These are phyloP conservation scores for Lodderomyces pseudojiufengensis DNA, from an alignment of 1,139 yeast genomes.

Conservation along the genomic window DNA sequence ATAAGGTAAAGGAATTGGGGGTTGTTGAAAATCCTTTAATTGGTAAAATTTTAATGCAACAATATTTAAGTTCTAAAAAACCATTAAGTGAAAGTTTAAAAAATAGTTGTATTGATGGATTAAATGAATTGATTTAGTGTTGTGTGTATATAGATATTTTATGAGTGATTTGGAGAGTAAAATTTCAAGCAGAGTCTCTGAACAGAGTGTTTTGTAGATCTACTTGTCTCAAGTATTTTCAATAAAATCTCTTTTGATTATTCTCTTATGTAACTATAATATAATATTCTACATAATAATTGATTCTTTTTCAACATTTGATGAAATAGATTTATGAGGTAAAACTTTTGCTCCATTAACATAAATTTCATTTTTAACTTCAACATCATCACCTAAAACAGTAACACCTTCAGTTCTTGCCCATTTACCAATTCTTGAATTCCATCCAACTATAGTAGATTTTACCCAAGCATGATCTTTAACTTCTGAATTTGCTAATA, in stretches of 20 bases:
- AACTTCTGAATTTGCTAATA: conserved; percentile 84
- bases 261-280: background rate
- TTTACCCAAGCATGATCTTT: conserved; percentile 98
- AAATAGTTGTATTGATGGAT: conserved; percentile 25
- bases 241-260: background rate
- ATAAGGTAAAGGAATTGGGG: conserved; percentile 11
- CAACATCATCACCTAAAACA: conserved; percentile 98
- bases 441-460: conserved; percentile 98
- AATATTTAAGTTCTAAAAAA: conserved; percentile 55
- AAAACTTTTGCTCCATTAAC: conserved; percentile 98
- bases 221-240: too few relatives aligned
- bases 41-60: conserved; percentile 52
- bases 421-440: conserved; percentile 98
- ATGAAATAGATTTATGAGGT: conserved; percentile 96
- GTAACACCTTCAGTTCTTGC: conserved; percentile 98
- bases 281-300: conserved; percentile 82
- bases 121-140: conserved; percentile 5
- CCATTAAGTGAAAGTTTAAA: conserved; percentile 53
- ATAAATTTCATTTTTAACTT: conserved; percentile 96
- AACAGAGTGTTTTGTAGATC: too few relatives aligned
- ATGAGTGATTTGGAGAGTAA: too few relatives aligned
- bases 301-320: conserved; percentile 95
- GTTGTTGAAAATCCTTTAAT: conserved; percentile 46
- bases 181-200: too few relatives aligned
- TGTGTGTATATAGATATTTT: too few relatives aligned